Conservation (phyloP, 2,329 filamentous ascomycete species). For the Xylariaceae sp. region DNA sequence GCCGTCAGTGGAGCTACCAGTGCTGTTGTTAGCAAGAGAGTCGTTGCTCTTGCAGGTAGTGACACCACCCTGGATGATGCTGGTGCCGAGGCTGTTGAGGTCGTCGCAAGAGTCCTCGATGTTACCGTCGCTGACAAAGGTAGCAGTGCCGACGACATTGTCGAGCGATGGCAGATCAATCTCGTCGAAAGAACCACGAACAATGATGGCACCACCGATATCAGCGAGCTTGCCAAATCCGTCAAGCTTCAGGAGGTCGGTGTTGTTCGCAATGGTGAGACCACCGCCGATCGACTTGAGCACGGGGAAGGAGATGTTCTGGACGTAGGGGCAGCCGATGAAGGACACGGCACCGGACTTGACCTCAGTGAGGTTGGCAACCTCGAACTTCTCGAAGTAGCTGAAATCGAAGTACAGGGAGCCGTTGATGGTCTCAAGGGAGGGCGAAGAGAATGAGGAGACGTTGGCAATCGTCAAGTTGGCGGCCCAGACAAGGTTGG, state of each 20-base stretch:
- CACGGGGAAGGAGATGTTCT: conserved; percentile 71
- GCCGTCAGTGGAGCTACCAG: conserved; percentile 15
- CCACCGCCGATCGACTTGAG: conserved; percentile 71
- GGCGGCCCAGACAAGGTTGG: conserved; percentile 72
- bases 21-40: conserved; percentile 49
- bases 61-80: conserved; percentile 46
- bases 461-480: conserved; percentile 83
- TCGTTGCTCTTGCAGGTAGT: conserved; percentile 48
- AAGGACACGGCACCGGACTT: conserved; percentile 58
- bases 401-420: conserved; percentile 83
- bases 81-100: conserved; percentile 46
- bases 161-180: conserved; percentile 64
- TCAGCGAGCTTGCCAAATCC: conserved; percentile 65
- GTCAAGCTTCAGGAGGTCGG: conserved; percentile 59
- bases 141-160: conserved; percentile 69
- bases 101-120: conserved; percentile 52
- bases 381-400: conserved; percentile 58
- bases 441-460: conserved; percentile 68
- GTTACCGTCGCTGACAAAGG: conserved; percentile 62
- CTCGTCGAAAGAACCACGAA: conserved; percentile 76
- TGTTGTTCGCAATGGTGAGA: conserved; percentile 86
- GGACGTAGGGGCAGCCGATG: conserved; percentile 57
- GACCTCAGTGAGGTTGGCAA: conserved; percentile 68
- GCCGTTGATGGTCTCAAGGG: conserved; percentile 67
- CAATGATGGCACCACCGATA: conserved; percentile 76